Evolutionary conservation across 352 stramenopile species (phyloP).

Genomic region (Phytophthora pinifolia): DNA sequence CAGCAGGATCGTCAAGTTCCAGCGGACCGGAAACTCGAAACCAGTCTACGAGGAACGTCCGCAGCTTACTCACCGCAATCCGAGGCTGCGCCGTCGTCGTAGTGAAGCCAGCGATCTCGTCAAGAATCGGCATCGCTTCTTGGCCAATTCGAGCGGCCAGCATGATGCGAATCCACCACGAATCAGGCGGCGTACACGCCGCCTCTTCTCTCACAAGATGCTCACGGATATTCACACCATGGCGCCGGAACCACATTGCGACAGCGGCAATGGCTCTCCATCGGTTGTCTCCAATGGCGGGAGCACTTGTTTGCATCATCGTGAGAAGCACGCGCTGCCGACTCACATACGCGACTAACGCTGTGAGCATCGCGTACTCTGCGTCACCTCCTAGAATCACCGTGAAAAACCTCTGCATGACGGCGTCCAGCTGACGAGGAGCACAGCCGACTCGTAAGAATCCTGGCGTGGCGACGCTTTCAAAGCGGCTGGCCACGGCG

Average conservation of each 20-base stretch:
- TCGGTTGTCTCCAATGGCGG: constrained; percentile 8
- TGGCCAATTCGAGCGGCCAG: constrained; percentile 23
- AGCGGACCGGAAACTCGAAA: constrained; percentile 19
- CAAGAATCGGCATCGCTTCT: constrained; percentile 15
- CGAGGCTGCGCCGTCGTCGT: constrained; percentile 1
- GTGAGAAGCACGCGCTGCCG: constrained; percentile 20
- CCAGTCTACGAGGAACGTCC: constrained; percentile 14
- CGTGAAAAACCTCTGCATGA: constrained; percentile 29
- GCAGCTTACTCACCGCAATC: constrained; percentile 17
- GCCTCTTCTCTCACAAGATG: constrained; percentile 15
- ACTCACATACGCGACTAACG: constrained; percentile 23
- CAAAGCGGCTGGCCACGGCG: constrained; percentile 25
- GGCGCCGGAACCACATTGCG: constrained; percentile 23
- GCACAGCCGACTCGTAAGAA: constrained; percentile 25
- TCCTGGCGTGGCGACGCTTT: constrained; percentile 17
- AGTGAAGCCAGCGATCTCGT: constrained; percentile 23
- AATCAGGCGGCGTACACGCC: constrained; percentile 12
- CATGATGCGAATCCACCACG: constrained; percentile 28
- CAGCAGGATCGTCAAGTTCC: constrained; percentile 9
- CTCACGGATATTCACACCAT: constrained; percentile 22
- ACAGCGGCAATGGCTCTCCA: constrained; percentile 23
- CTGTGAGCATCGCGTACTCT: constrained; percentile 23
- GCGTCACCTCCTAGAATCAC: constrained; percentile 20
- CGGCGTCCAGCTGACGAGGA: constrained; percentile 18
- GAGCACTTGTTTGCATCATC: constrained; percentile 20